Evolutionary conservation across 108 stramenopile species (phyloP).

Genomic region (Skeletonema grethae): DNA sequence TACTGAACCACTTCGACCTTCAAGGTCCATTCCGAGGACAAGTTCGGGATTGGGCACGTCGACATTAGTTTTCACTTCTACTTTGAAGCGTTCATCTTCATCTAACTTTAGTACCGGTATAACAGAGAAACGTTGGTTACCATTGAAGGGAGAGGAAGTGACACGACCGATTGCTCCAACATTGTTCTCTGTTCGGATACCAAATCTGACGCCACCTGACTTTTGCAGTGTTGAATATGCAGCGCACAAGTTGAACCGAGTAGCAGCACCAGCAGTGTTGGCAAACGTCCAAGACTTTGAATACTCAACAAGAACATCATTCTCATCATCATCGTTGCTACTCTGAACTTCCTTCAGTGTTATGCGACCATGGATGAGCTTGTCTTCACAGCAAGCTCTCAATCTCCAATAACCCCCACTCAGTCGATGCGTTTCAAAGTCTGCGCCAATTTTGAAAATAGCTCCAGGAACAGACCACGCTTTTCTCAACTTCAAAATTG

Average conservation of each 20-base stretch:
- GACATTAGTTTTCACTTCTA: conserved; percentile 41
- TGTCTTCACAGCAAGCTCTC: conserved; percentile 47
- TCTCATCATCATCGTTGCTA: conserved; percentile 7
- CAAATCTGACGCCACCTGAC: conserved; percentile 36
- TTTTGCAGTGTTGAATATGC: conserved; percentile 22
- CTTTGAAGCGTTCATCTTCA: conserved; percentile 31
- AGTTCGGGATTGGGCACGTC: conserved; percentile 50
- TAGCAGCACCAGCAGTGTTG: conserved; percentile 30
- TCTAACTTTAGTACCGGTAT: conserved; percentile 41
- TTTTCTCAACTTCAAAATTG: conserved; percentile 45
- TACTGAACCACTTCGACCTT: conserved; percentile 28
- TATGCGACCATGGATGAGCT: conserved; percentile 33
- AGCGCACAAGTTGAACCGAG: conserved; percentile 43
- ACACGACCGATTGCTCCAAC: conserved; percentile 12
- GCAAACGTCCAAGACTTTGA: conserved; percentile 45
- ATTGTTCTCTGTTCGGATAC: conserved; percentile 38
- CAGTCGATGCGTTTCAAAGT: conserved; percentile 41
- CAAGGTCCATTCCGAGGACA: conserved; percentile 36
- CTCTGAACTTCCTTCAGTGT: conserved; percentile 25
- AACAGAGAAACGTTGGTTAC: conserved; percentile 30
- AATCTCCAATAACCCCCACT: conserved; percentile 34
- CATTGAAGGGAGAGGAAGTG: conserved; percentile 1
- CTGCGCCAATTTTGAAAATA: conserved; percentile 39
- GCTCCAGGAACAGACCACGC: conserved; percentile 43
- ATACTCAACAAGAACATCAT: conserved; percentile 35